These are phyloP conservation scores for Tulasnella sp. DNA, from an alignment of 768 basidiomycete species.

Conservation along the genomic window DNA sequence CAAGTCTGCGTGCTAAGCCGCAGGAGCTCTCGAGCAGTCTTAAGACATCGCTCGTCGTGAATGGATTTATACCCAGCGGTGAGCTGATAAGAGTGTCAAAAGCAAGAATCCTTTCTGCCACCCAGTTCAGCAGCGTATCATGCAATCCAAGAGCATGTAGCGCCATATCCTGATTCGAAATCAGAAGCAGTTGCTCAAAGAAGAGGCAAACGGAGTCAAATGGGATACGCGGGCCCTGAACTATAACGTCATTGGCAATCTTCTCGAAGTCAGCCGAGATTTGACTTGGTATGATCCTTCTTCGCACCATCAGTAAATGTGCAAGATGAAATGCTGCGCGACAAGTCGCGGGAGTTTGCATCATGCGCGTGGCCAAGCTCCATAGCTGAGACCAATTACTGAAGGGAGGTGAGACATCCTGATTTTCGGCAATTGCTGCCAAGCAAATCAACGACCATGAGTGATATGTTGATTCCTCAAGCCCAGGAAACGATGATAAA, in stretches of 20 bases:
- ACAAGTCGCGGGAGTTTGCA: conserved; percentile 52
- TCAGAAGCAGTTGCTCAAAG: conserved; percentile 49
- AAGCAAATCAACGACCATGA: conserved; percentile 78
- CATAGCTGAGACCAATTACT: conserved; percentile 70
- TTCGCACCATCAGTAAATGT: conserved; percentile 37
- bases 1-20: conserved; percentile 35
- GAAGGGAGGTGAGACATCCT: neutral
- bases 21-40: conserved; percentile 52
- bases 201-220: conserved; percentile 86
- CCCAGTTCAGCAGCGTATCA: conserved; percentile 74
- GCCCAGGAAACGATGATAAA: conserved; percentile 47
- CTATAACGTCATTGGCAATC: conserved; percentile 67
- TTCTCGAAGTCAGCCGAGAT: conserved; percentile 63
- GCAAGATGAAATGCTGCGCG: conserved; percentile 70
- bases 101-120: conserved; percentile 44
- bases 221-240: conserved; percentile 80
- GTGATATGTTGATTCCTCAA: conserved; percentile 53
- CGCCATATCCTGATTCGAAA: conserved; percentile 69
- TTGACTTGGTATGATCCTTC: conserved; percentile 36
- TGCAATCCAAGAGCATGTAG: conserved; percentile 77
- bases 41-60: conserved; percentile 46
- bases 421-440: conserved; percentile 46
- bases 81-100: conserved; percentile 29
- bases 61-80: conserved; percentile 36
- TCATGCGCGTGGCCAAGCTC: conserved; percentile 67